phyloP scores from a whole-genome alignment of 2,329 filamentous ascomycete species.

The Clarireedia monteithiana region DNA sequence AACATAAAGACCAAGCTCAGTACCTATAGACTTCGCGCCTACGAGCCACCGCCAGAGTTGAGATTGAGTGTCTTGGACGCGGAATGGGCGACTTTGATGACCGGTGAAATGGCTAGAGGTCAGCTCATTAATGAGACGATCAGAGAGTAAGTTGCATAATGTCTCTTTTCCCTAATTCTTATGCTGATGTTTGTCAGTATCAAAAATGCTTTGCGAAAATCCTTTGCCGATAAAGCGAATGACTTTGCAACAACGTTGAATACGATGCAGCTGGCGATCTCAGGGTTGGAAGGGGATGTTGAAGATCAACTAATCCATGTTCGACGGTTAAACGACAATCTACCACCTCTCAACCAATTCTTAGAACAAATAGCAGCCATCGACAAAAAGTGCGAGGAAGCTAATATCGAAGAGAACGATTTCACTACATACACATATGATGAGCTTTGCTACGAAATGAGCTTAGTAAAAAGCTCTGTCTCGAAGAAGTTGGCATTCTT shows the following conservation, averaged over 20 bases:
- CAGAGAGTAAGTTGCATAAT: constrained; percentile 57
- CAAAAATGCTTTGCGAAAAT: constrained; percentile 86
- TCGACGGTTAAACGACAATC: constrained; percentile 72
- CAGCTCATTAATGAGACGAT: constrained; percentile 98
- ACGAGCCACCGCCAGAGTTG: constrained; percentile 80
- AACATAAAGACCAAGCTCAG: constrained; percentile 99
- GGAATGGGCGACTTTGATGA: constrained; percentile 73
- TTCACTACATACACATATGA: constrained; percentile 99
- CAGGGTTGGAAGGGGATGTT: constrained; percentile 92
- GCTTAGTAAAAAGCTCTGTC: constrained; percentile 83
- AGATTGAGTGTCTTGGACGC: constrained; percentile 73
- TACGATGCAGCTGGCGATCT: constrained; percentile 89
- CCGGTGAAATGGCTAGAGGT: constrained; percentile 78
- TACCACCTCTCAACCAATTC: constrained; percentile 85
- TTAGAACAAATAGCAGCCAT: constrained; percentile 79
- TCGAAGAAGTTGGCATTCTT: constrained; percentile 95
- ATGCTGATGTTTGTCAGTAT: constrained; percentile 46
- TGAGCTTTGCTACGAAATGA: constrained; percentile 87
- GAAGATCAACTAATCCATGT: constrained; percentile 92
- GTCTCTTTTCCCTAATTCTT: no score
- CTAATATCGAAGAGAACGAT: constrained; percentile 98
- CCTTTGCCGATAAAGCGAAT: constrained; percentile 96
- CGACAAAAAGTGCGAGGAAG: constrained; percentile 84
- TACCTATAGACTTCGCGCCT: constrained; percentile 85
- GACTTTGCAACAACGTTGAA: constrained; percentile 94